Percentiles rank a stretch among this genome's conserved stretches.
Evolutionary conservation across 805 yeast species (phyloP).

Genomic region (Starmerella potacharoeniae): DNA sequence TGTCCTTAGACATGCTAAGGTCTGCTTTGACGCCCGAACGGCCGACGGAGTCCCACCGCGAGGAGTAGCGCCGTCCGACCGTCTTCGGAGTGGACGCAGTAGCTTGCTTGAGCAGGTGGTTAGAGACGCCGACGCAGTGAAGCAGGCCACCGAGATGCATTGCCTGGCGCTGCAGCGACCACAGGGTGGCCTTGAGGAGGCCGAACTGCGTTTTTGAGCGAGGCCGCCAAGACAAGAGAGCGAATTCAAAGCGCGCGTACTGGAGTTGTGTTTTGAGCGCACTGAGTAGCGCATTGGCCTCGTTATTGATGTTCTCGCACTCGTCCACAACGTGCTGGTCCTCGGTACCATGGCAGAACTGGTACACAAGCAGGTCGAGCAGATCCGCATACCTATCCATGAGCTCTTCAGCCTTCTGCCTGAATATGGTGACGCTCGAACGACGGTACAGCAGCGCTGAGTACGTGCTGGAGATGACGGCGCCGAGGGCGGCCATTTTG

Average conservation of each 20-base stretch:
- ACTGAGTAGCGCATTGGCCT: slow-evolving; percentile 25
- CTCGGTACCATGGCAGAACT: slow-evolving; percentile 36
- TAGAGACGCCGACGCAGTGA: slow-evolving; percentile 58
- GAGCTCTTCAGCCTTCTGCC: slow-evolving; percentile 32
- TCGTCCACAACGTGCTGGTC: slow-evolving; percentile 30
- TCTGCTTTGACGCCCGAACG: not conserved
- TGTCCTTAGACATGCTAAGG: not conserved
- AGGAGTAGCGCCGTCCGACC: not conserved
- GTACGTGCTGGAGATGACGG: slow-evolving; percentile 43
- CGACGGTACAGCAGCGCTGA: slow-evolving; percentile 57
- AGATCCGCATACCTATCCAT: slow-evolving; percentile 32
- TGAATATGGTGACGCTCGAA: slow-evolving; percentile 22
- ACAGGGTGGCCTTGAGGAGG: slow-evolving; percentile 10
- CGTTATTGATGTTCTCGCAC: not conserved
- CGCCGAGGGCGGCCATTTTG: slow-evolving; percentile 49
- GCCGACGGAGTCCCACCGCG: slow-evolving; percentile 1
- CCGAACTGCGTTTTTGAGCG: not conserved
- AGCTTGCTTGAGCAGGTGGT: slow-evolving; percentile 28
- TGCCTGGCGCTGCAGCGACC: slow-evolving; percentile 40
- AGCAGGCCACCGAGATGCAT: slow-evolving; percentile 56
- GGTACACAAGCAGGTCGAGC: slow-evolving; percentile 41
- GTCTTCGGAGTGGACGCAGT: not conserved
- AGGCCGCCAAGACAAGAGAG: not conserved
- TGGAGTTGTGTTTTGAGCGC: slow-evolving; percentile 35
- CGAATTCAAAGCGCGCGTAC: slow-evolving; percentile 50